Evolutionary conservation across 805 yeast species (phyloP).

Genomic region (Starmerella sp.): DNA sequence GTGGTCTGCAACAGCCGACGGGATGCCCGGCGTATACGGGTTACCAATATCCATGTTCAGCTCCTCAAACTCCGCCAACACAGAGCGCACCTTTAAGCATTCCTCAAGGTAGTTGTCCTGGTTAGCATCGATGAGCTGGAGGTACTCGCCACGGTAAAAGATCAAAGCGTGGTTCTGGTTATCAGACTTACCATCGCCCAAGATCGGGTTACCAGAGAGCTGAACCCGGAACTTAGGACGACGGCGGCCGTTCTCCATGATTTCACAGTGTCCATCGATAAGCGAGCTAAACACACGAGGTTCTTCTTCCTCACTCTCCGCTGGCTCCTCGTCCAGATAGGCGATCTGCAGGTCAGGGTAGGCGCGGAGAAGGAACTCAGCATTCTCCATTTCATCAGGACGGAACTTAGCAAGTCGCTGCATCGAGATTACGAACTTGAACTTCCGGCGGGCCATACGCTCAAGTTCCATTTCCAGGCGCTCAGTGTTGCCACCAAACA

Average conservation of each 20-base stretch:
- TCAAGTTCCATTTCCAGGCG: constrained; percentile 91
- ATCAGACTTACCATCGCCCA: constrained; percentile 95
- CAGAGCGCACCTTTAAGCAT: constrained; percentile 78
- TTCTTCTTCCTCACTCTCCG: constrained; percentile 35
- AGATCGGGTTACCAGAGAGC: constrained; percentile 84
- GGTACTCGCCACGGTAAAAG: constrained; percentile 85
- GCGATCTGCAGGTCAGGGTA: constrained; percentile 72
- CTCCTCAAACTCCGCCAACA: constrained; percentile 86
- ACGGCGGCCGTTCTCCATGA: constrained; percentile 47
- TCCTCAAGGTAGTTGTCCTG: constrained; percentile 94
- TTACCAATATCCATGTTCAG: constrained; percentile 39
- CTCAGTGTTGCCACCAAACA: constrained; percentile 98
- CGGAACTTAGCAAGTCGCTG: constrained; percentile 64
- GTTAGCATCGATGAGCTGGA: constrained; percentile 91
- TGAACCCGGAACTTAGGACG: constrained; percentile 54
- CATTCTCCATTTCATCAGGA: constrained; percentile 54
- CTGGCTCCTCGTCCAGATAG: constrained; percentile 84
- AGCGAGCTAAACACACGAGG: constrained; percentile 56
- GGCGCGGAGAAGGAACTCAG: constrained; percentile 53
- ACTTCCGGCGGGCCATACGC: constrained; percentile 67
- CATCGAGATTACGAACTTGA: constrained; percentile 74
- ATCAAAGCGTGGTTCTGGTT: constrained; percentile 83
- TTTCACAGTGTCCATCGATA: constrained; percentile 47
- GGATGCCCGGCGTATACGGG: constrained; percentile 51
- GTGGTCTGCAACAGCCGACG: constrained; percentile 22